Base-by-base conservation (phyloP, 352 stramenopile species). In the Plasmopara viticola region DNA sequence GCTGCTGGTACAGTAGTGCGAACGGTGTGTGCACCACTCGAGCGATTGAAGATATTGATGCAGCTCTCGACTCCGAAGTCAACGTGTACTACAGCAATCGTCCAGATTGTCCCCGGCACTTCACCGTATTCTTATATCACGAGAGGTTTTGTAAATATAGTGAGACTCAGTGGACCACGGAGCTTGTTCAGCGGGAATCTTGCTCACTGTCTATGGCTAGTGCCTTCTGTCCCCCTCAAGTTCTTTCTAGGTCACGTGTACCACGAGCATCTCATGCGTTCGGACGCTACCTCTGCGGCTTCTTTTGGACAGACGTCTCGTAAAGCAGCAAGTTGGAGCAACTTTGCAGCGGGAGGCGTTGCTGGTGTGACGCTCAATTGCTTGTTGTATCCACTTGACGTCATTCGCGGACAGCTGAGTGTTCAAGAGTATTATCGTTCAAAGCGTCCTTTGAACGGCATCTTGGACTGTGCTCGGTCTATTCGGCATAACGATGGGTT, bases 11-110 rank as follows among this genome's bases (percentile, higher is more conserved):
- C 62, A 10, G 50, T 89, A 12, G 72, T 74, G 7, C 76, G 84
- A 25, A 88, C 81, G 7, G 70, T 66, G 9, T 86, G 70, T 50
- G 84, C 84, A 5, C 84, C 84, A 9, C 56, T 94, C 3, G 84
- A 94, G 52, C 72, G 84, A 0, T 48, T 94, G 9, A 94, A 94
- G 47, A 90, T 94, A 28, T 53, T 92, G 9, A 88, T 87, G 66
- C 84, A 94, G 51, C 53, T 86, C 20, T 25, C 20, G 6, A 44
- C 67, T 14, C 1, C 62, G 59, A 4, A 25, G 20, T 25, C 3
- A 3, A 25, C 20, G 20, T 25, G 20, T 25, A 25, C 20, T 25
- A 3, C 20, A 25, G 20, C 20, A 25, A 25, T 25, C 3, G 20
- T 25, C 20, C 20, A 25, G 20, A 3, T 3, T 25, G 20, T 25